A percentile compares a stretch with the other conserved stretches of the same genome.
phyloP scores from a whole-genome alignment of 2,329 filamentous ascomycete species.

The Akanthomyces lecanii region DNA sequence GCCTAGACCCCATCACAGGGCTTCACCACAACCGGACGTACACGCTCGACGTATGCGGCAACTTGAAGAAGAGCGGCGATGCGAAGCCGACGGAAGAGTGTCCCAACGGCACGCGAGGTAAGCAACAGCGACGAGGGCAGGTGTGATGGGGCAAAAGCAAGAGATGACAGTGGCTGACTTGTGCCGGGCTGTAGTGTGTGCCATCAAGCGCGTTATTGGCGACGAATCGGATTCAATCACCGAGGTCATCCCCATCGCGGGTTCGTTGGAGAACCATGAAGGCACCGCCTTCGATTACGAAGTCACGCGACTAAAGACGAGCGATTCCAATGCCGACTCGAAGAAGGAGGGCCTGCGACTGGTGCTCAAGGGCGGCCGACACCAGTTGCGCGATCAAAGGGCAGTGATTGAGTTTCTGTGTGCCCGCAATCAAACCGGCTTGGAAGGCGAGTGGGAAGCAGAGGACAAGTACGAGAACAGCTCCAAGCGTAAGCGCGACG shows the following conservation, averaged over 20 bases:
- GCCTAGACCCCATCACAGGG: conserved; percentile 47
- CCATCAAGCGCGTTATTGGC: conserved; percentile 57
- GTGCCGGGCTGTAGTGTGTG: conserved; percentile 58
- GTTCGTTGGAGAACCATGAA: conserved; percentile 57
- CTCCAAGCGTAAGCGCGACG: conserved; percentile 30
- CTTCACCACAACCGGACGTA: conserved; percentile 67
- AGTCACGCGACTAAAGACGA: conserved; percentile 61
- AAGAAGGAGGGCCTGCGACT: conserved; percentile 69
- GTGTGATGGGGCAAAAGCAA: background rate
- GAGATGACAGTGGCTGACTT: background rate
- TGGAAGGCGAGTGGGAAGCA: conserved; percentile 63
- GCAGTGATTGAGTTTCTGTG: conserved; percentile 85
- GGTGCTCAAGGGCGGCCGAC: conserved; percentile 59
- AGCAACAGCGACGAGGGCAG: conserved; percentile 19
- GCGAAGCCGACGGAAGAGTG: conserved; percentile 54
- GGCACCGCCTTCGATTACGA: conserved; percentile 61
- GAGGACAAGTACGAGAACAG: conserved; percentile 49
- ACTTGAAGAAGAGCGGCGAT: conserved; percentile 56
- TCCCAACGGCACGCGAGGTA: conserved; percentile 65
- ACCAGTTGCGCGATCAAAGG: conserved; percentile 55
- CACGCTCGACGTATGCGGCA: conserved; percentile 71
- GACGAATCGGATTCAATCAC: conserved; percentile 46
- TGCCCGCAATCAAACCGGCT: conserved; percentile 65
- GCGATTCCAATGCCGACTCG: conserved; percentile 59
- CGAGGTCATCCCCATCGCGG: conserved; percentile 68